These are phyloP conservation scores for Mrakiaceae sp. DNA, from an alignment of 1,284 basidiomycete genomes.

Conservation along the genomic window DNA sequence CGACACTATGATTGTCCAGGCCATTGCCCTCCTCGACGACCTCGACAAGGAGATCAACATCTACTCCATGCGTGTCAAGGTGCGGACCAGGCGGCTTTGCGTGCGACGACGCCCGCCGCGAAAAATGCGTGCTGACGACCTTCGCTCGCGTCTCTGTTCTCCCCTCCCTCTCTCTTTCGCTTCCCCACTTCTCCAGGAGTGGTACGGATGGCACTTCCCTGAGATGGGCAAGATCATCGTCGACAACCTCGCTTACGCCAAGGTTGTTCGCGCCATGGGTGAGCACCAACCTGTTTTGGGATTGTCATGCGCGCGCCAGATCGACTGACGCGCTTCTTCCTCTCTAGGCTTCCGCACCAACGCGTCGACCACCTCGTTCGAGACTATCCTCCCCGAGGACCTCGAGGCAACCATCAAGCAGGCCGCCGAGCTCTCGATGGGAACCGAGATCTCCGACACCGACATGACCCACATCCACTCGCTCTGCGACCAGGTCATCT, in stretches of 20 bases:
- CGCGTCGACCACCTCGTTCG: conserved; percentile 72
- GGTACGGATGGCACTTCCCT: conserved; percentile 99
- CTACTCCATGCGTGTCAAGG: conserved; percentile 94
- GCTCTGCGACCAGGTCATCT: conserved; percentile 93
- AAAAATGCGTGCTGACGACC: not conserved
- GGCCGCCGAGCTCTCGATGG: conserved; percentile 94
- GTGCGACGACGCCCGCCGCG: not conserved
- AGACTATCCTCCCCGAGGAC: conserved; percentile 85
- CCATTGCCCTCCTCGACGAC: conserved; percentile 95
- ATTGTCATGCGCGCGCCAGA: not conserved
- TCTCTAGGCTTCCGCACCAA: conserved; percentile 82
- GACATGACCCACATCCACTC: conserved; percentile 92
- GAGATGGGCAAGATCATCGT: conserved; percentile 98
- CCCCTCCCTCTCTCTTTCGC: conserved; percentile 14
- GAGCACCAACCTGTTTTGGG: conserved; percentile 22
- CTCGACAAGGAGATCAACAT: conserved; percentile 99
- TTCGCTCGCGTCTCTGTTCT: not conserved
- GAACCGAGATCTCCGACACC: conserved; percentile 92
- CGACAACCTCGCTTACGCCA: conserved; percentile 94
- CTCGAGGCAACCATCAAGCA: conserved; percentile 83
- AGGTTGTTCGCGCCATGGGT: conserved; percentile 79
- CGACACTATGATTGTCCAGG: conserved; percentile 98
- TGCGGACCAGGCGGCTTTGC: not conserved
- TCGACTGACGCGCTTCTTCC: not conserved
- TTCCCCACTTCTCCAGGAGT: conserved; percentile 53